These are phyloP conservation scores for Lactarius deliciosus DNA, from an alignment of 768 basidiomycete genomes.

Conservation along the genomic window DNA sequence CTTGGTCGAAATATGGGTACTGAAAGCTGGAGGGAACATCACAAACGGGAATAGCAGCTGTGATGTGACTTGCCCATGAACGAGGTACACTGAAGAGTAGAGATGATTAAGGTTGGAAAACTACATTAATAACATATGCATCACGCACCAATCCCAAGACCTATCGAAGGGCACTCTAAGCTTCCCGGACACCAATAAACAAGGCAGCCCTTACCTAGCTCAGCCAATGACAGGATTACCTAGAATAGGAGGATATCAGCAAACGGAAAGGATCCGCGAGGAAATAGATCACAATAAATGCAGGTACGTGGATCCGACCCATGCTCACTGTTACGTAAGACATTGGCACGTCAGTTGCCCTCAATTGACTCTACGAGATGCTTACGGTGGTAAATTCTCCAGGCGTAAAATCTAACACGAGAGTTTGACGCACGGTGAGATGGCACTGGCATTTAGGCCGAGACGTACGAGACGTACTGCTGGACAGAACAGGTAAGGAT, in stretches of 20 bases:
- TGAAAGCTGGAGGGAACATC: neutral
- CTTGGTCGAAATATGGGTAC: neutral
- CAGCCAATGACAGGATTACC: neutral
- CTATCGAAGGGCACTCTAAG: neutral
- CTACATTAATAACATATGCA: too few species aligned
- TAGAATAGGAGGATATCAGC: neutral
- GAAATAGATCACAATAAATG: constrained; percentile 6
- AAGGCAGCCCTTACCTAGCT: constrained; percentile 2
- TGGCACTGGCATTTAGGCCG: too few species aligned
- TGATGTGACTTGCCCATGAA: neutral
- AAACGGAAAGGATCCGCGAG: too few species aligned
- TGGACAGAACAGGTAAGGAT: neutral
- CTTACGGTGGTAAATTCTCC: constrained; percentile 13
- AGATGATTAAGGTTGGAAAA: neutral
- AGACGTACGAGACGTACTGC: neutral
- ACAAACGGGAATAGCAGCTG: neutral
- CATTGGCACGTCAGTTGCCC: neutral
- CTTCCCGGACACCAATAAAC: neutral
- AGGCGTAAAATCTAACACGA: constrained; percentile 14
- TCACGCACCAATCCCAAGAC: constrained; percentile 3
- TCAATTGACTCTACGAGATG: neutral
- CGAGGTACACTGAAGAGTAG: neutral
- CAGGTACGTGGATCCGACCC: neutral
- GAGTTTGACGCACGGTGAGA: neutral
- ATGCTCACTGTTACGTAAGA: constrained; percentile 9